Percentiles rank a stretch among this genome's conserved stretches.
Conservation (phyloP, 177 flowering plant species). For the Vitis hybrid region DNA sequence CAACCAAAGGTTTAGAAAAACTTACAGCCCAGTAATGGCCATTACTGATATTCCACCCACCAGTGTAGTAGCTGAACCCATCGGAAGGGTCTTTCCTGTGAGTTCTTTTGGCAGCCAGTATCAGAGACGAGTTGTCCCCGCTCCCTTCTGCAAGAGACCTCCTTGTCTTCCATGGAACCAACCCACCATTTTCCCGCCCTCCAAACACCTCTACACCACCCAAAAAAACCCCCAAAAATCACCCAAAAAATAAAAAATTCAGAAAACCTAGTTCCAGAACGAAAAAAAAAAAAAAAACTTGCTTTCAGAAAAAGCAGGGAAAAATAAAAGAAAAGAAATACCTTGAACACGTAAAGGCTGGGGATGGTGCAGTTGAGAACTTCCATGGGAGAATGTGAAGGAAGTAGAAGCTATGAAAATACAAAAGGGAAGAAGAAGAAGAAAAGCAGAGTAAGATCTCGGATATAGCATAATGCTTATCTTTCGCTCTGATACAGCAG, state of each 20-base stretch:
- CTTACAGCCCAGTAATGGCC: slow-evolving; percentile 44
- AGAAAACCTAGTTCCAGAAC: background rate
- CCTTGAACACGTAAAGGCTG: background rate
- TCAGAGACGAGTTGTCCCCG: slow-evolving; percentile 23
- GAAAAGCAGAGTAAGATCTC: slow-evolving; percentile 5
- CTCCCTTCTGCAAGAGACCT: slow-evolving; percentile 32
- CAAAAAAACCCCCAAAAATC: background rate
- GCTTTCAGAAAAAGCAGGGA: too few relatives aligned
- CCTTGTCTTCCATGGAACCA: slow-evolving; percentile 19
- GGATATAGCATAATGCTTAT: background rate
- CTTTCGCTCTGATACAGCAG: background rate
- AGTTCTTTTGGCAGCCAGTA: slow-evolving; percentile 47
- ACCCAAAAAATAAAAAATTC: background rate
- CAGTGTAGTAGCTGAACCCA: slow-evolving; percentile 28
- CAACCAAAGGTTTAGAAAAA: background rate
- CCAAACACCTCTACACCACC: background rate
- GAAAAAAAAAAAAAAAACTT: background rate
- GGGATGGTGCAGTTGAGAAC: background rate
- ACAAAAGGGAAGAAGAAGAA: background rate
- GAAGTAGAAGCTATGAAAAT: background rate
- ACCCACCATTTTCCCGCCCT: slow-evolving; percentile 12
- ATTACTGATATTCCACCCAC: slow-evolving; percentile 51
- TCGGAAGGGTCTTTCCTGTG: slow-evolving; percentile 37
- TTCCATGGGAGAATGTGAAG: slow-evolving; percentile 1
- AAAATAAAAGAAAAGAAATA: background rate